Percentiles rank a stretch among this genome's conserved stretches.
Conservation (phyloP, 371 early-diverging fungal species). For the Amoeboaphelidium occidentale region DNA sequence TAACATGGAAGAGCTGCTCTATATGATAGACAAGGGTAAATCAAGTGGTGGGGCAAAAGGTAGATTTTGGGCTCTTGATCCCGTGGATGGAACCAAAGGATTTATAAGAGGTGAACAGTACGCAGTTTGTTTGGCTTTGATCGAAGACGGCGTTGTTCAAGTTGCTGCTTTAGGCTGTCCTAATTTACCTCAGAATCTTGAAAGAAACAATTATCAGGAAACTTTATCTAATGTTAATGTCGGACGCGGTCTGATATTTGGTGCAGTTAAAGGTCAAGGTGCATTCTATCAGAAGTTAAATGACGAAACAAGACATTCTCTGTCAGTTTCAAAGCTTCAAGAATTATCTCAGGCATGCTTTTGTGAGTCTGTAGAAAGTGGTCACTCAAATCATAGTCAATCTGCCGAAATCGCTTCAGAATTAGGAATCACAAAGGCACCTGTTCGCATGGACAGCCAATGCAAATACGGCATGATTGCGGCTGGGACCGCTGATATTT, state of each 20-base stretch:
- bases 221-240: background rate
- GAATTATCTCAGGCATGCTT: constrained; percentile 30
- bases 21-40: constrained; percentile 69
- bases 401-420: constrained; percentile 42
- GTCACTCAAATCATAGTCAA: constrained; percentile 59
- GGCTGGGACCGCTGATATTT: constrained; percentile 72
- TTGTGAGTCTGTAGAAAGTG: constrained; percentile 89
- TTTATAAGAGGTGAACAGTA: constrained; percentile 90
- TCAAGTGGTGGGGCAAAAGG: constrained; percentile 54
- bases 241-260: constrained; percentile 14
- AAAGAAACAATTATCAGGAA: background rate
- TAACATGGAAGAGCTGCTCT: no score
- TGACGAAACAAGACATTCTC: no score
- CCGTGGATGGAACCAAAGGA: constrained; percentile 61
- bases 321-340: background rate
- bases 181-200: constrained; percentile 45
- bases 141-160: constrained; percentile 62
- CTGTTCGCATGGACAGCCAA: constrained; percentile 82
- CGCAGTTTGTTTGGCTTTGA: constrained; percentile 81
- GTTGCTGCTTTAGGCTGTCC: constrained; percentile 87
- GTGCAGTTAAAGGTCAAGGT: no score
- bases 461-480: constrained; percentile 73
- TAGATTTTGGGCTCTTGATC: constrained; percentile 85
- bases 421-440: constrained; percentile 39
- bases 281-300: no score